Evolutionary conservation across 2,329 filamentous ascomycete species (phyloP).

Genomic region (Arthrobotrys sinensis): DNA sequence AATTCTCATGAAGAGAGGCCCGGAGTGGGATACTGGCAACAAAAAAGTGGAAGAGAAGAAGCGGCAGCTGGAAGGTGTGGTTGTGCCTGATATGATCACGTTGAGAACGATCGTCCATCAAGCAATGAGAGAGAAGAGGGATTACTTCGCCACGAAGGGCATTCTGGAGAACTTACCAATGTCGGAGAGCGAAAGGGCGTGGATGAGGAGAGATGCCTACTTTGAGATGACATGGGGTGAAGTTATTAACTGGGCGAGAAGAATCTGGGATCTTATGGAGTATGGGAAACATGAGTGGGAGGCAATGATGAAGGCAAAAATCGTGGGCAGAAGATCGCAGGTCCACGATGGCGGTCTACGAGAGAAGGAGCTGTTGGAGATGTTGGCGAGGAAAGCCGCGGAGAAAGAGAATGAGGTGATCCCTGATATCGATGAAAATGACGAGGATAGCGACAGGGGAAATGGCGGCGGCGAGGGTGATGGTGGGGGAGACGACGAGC

Average conservation of each 20-base stretch:
- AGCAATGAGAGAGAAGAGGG: slow-evolving; percentile 48
- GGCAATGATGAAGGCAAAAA: slow-evolving; percentile 22
- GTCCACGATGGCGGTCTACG: slow-evolving; percentile 5
- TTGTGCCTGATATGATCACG: slow-evolving; percentile 37
- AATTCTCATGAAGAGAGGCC: slow-evolving; percentile 2
- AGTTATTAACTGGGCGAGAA: slow-evolving; percentile 48
- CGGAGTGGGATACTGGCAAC: slow-evolving; percentile 14
- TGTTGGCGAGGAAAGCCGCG: not conserved
- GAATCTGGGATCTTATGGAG: slow-evolving; percentile 45
- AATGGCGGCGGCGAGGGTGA: not conserved
- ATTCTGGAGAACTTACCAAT: slow-evolving; percentile 47
- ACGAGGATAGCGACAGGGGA: not conserved
- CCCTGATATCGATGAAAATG: not conserved
- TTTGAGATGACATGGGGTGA: slow-evolving; percentile 43
- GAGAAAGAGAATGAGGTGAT: slow-evolving; percentile 2
- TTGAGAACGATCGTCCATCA: slow-evolving; percentile 48
- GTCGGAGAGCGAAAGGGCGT: slow-evolving; percentile 15
- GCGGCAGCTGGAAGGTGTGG: slow-evolving; percentile 30
- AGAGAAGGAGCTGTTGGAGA: not conserved
- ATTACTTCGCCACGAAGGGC: slow-evolving; percentile 40
- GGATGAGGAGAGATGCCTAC: slow-evolving; percentile 55
- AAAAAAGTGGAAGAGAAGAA: slow-evolving; percentile 11
- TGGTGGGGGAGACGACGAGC: not conserved
- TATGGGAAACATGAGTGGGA: slow-evolving; percentile 53
- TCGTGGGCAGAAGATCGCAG: slow-evolving; percentile 37